phyloP scores from a whole-genome alignment of 1,284 basidiomycete species.

The Heliocybe sulcata region DNA sequence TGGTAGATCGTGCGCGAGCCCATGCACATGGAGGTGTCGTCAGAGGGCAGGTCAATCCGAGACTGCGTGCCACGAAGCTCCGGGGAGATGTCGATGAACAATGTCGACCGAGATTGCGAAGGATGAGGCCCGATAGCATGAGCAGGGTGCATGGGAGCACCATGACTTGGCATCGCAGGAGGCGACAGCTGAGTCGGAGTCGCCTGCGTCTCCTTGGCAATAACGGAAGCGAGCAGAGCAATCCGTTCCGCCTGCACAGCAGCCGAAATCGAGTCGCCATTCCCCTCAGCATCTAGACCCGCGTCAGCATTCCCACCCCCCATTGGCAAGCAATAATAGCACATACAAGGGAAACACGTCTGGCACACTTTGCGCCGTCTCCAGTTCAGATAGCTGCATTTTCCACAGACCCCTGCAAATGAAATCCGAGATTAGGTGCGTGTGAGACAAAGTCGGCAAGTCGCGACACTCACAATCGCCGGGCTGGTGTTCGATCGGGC shows the following conservation, averaged over 20 bases:
- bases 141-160: slow-evolving; percentile 7
- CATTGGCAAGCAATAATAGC: slow-evolving; percentile 2
- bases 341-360: slow-evolving; percentile 77
- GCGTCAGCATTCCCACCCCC: slow-evolving; percentile 8
- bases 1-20: slow-evolving; percentile 56
- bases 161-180: slow-evolving; percentile 10
- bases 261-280: slow-evolving; percentile 75
- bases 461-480: slow-evolving; percentile 55
- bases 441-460: neutral
- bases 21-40: slow-evolving; percentile 22
- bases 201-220: slow-evolving; percentile 41
- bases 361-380: slow-evolving; percentile 81
- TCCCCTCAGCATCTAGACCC: slow-evolving; percentile 66
- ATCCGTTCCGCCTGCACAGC: slow-evolving; percentile 80
- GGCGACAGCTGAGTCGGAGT: slow-evolving; percentile 10
- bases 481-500: slow-evolving; percentile 80
- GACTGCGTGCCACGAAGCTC: slow-evolving; percentile 35
- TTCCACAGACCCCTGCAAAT: slow-evolving; percentile 52
- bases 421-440: neutral
- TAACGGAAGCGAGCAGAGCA: slow-evolving; percentile 61
- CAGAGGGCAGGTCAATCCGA: slow-evolving; percentile 33
- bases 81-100: slow-evolving; percentile 24
- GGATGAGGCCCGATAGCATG: slow-evolving; percentile 17
- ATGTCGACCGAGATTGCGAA: slow-evolving; percentile 27
- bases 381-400: slow-evolving; percentile 85